phyloP scores from a whole-genome alignment of 768 basidiomycete species.

The Macrocybe gigantea region DNA sequence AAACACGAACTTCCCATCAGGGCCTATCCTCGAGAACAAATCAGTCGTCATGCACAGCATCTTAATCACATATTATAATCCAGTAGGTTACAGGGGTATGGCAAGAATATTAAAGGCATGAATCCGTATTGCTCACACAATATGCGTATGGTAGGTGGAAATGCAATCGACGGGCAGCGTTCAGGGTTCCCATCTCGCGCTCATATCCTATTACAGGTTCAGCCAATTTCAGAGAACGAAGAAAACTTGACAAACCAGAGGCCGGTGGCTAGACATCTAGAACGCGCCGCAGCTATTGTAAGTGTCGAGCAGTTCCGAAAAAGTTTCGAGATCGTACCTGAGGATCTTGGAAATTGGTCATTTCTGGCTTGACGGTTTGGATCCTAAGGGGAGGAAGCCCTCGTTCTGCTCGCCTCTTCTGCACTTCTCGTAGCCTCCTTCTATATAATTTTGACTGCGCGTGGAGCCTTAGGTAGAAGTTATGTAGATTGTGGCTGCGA shows the following conservation, averaged over 20 bases:
- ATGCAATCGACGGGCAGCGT: no score
- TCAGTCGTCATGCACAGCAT: no score
- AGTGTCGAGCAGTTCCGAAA: background rate
- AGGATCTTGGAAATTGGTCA: conserved; percentile 35
- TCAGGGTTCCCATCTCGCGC: conserved; percentile 11
- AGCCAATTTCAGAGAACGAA: background rate
- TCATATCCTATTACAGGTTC: background rate
- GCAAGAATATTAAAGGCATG: no score
- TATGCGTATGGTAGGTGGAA: no score
- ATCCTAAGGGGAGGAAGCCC: conserved; percentile 7
- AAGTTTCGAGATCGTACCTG: conserved; percentile 14
- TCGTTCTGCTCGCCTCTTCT: conserved; percentile 10
- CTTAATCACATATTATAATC: no score
- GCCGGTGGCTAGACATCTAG: conserved; percentile 11
- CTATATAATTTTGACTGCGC: conserved; percentile 16
- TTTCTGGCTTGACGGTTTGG: conserved; percentile 14
- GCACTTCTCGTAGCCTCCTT: conserved; percentile 12
- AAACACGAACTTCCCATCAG: no score
- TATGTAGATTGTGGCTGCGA: conserved; percentile 26
- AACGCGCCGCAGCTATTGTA: background rate
- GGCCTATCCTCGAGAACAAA: no score
- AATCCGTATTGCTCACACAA: no score
- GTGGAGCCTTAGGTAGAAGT: conserved; percentile 22
- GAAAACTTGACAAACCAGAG: conserved; percentile 1
- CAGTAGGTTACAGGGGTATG: no score